Evolutionary conservation across 306 rosid genomes (phyloP).

Genomic region (Urtica urens): DNA sequence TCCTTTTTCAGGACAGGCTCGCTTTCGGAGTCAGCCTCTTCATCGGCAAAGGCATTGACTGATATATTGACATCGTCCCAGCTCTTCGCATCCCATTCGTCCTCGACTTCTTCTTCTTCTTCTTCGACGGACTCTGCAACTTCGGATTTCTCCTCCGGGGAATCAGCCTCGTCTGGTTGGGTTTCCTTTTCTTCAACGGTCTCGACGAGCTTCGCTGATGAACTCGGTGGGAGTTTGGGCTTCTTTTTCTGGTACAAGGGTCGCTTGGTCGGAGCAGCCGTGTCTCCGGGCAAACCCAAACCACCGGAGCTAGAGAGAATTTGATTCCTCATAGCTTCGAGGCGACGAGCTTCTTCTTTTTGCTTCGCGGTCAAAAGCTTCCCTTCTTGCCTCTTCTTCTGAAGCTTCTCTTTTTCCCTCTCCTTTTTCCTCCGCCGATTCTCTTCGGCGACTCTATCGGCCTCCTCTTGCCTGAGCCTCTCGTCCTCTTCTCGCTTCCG

Average conservation of each 20-base stretch:
- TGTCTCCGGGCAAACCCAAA: slow-evolving; percentile 33
- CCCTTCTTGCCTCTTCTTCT: slow-evolving; percentile 60
- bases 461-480: slow-evolving; percentile 59
- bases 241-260: slow-evolving; percentile 79
- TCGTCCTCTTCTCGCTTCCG: slow-evolving; percentile 84
- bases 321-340: slow-evolving; percentile 77
- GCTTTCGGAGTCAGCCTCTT: slow-evolving; percentile 71
- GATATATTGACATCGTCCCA: slow-evolving; percentile 83
- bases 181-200: slow-evolving; percentile 35
- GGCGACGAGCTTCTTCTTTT: slow-evolving; percentile 70
- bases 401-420: slow-evolving; percentile 73
- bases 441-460: slow-evolving; percentile 76
- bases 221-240: slow-evolving; percentile 36
- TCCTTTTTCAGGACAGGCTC: slow-evolving; percentile 35
- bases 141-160: slow-evolving; percentile 41
- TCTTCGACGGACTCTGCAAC: slow-evolving; percentile 47
- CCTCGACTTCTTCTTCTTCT: slow-evolving; percentile 62
- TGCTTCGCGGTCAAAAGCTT: slow-evolving; percentile 61
- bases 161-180: slow-evolving; percentile 36
- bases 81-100: slow-evolving; percentile 94
- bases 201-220: slow-evolving; percentile 40
- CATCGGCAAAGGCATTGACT: slow-evolving; percentile 71
- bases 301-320: slow-evolving; percentile 46
- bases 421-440: slow-evolving; percentile 74
- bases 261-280: slow-evolving; percentile 46